Conservation (phyloP, 2,329 filamentous ascomycete species). For the Aspergillus ochraceus region DNA sequence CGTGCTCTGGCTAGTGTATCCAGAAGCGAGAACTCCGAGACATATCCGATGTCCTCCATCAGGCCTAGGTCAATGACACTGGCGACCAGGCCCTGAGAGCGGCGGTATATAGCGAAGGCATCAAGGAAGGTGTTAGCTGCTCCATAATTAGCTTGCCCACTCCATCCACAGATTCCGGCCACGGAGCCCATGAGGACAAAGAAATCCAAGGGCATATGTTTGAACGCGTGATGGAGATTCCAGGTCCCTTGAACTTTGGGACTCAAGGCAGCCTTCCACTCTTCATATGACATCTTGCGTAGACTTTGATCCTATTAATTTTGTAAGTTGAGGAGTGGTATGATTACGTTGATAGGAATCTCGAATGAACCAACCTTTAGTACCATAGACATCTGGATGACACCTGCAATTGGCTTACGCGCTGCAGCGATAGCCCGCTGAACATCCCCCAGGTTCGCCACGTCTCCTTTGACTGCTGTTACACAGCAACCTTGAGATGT, state of each 20-base stretch:
- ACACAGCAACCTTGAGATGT: slow-evolving; percentile 21
- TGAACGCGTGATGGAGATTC: slow-evolving; percentile 27
- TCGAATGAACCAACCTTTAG: slow-evolving; percentile 4
- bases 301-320: slow-evolving; percentile 15
- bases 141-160: slow-evolving; percentile 44
- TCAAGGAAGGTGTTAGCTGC: slow-evolving; percentile 36
- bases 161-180: slow-evolving; percentile 32
- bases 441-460: slow-evolving; percentile 21
- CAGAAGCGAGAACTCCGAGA: slow-evolving; percentile 7
- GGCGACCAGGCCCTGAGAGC: slow-evolving; percentile 18
- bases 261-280: slow-evolving; percentile 29
- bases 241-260: slow-evolving; percentile 37
- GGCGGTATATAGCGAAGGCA: slow-evolving; percentile 27
- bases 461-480: slow-evolving; percentile 19
- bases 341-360: no score
- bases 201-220: slow-evolving; percentile 15
- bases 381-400: slow-evolving; percentile 22
- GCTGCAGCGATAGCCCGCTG: slow-evolving; percentile 11
- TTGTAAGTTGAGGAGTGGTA: neutral
- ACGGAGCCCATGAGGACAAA: slow-evolving; percentile 37
- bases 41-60: slow-evolving; percentile 28
- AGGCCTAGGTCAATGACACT: slow-evolving; percentile 26
- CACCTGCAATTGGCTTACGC: slow-evolving; percentile 17
- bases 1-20: slow-evolving; percentile 16
- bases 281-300: slow-evolving; percentile 36